These are phyloP conservation scores for Boletus fagicola DNA, from an alignment of 768 basidiomycete genomes.

Conservation along the genomic window DNA sequence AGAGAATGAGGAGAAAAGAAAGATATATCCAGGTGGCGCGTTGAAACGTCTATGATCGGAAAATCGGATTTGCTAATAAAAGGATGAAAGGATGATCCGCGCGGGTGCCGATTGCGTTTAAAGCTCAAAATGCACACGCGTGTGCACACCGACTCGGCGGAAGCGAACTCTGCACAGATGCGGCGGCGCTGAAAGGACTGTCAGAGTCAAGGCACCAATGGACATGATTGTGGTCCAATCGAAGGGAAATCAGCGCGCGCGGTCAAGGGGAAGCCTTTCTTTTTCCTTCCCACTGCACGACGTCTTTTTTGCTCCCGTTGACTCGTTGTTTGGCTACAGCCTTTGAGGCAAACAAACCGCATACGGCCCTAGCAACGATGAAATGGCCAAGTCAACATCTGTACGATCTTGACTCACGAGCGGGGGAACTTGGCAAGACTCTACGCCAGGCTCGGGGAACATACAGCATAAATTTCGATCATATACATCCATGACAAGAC, in stretches of 20 bases:
- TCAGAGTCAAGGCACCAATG: background rate
- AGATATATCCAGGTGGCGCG: background rate
- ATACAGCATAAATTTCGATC: constrained; percentile 9
- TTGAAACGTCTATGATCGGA: background rate
- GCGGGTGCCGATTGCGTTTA: constrained; percentile 1
- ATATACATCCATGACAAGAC: constrained; percentile 12
- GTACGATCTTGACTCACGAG: constrained; percentile 13
- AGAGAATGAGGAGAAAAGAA: background rate
- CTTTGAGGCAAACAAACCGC: constrained; percentile 14
- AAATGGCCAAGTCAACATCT: constrained; percentile 9
- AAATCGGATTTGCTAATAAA: constrained; percentile 15
- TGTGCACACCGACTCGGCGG: background rate
- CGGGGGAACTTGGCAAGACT: constrained; percentile 2
- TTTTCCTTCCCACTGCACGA: constrained; percentile 1
- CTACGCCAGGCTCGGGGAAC: background rate
- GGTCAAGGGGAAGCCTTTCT: background rate
- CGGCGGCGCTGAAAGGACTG: background rate
- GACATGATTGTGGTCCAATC: background rate
- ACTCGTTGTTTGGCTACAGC: constrained; percentile 16
- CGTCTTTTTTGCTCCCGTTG: background rate
- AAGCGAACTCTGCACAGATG: background rate
- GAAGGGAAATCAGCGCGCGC: background rate
- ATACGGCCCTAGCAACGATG: background rate
- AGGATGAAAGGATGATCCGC: constrained; percentile 8
- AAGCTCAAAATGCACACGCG: background rate